Percentiles rank a stretch among this genome's conserved stretches.
Conservation (phyloP, 306 rosid genomes). For the Sicyos baderoa region DNA sequence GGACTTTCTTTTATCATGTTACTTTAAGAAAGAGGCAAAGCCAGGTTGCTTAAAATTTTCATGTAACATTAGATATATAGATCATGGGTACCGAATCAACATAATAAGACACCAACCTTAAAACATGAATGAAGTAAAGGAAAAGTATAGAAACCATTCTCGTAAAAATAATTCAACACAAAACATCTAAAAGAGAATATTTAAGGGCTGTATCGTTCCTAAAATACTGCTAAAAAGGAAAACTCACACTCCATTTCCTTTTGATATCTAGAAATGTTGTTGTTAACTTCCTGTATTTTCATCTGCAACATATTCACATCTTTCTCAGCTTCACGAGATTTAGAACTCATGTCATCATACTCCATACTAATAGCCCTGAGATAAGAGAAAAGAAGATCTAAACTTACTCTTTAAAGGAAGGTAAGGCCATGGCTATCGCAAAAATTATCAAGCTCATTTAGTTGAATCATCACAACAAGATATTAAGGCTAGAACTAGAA, state of each 20-base stretch:
- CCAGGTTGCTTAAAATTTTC: not conserved
- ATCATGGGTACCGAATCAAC: no score
- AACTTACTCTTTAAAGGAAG: not conserved
- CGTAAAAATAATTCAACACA: not conserved
- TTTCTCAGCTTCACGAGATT: conserved; percentile 69
- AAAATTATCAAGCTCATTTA: not conserved
- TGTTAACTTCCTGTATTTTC: conserved; percentile 60
- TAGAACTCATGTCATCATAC: conserved; percentile 58
- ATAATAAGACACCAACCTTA: not conserved
- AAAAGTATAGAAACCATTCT: conserved; percentile 8
- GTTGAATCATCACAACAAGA: not conserved
- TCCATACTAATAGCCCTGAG: conserved; percentile 53
- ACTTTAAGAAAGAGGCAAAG: not conserved
- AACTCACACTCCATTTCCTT: conserved; percentile 82
- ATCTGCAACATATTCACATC: conserved; percentile 74
- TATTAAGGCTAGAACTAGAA: conserved; percentile 22
- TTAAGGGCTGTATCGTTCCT: not conserved
- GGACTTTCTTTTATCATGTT: no score
- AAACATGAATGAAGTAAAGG: not conserved
- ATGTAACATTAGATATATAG: not conserved
- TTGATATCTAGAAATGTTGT: conserved; percentile 48
- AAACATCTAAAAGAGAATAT: not conserved
- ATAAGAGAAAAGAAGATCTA: not conserved
- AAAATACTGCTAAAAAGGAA: not conserved
- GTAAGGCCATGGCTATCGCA: not conserved